Base-by-base conservation (phyloP, 2,329 filamentous ascomycete genomes). In the Aspergillus sp. region DNA sequence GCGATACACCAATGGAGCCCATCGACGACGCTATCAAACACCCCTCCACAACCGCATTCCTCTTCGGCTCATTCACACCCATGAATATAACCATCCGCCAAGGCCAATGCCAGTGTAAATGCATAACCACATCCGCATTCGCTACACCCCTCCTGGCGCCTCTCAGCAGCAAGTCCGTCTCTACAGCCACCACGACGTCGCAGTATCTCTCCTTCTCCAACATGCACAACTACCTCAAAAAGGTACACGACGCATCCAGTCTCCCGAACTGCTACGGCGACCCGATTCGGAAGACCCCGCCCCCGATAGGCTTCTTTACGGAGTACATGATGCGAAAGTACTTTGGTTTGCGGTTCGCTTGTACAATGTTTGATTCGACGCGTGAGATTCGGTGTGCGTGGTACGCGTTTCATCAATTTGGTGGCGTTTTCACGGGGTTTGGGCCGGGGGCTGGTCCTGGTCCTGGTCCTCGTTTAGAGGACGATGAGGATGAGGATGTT, bases 281-380 rank as follows among this genome's bases (percentile, higher is more conserved):
- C n/a, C 39, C 27, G 6, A 35, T 53, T 17, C 43, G 17, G 4
- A 53, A 40, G 33, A 52, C 27, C 6, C n/a, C 11, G 14, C 53
- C 43, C n/a, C 53, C 37, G 31, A 19, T 23, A 4, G 17, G 17
- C 17, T 56, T 49, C 11, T 56, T 57, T 17, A 45, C 35, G 2
- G 47, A 56, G 23, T 50, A 59, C 35, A 53, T 59, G 57, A 39
- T 56, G 14, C 44, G 48, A 1, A 53, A 50, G 37, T 59, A 53
- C 17, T 56, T 57, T 15, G 35, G 44, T 15, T n/a, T 59, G 5
- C 27, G 49, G 17, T 50, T 59, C 12, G 12, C 43, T 0, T n/a
- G 11, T 14, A 40, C 21, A 9, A 47, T 40, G 43, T 40, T 54
- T 23, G 43, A 40, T 17, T 19, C 33, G 44, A 46, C 52, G 43